These are phyloP conservation scores for Beta macrorhiza DNA, from an alignment of 179 eudicot genomes.

Conservation along the genomic window DNA sequence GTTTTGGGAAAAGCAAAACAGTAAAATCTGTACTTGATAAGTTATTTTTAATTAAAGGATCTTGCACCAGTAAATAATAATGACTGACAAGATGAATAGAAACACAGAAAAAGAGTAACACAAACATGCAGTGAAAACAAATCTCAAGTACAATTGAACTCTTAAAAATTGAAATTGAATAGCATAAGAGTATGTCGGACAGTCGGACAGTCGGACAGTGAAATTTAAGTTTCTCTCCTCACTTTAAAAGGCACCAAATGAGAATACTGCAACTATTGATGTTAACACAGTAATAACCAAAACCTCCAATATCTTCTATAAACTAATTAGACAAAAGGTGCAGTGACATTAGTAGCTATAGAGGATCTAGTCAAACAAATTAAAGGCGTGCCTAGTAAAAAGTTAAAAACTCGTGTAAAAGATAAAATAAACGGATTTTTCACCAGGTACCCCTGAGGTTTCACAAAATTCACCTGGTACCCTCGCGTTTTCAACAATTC, in stretches of 20 bases:
- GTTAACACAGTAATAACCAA: neutral
- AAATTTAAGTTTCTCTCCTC: neutral
- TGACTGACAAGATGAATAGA: constrained; percentile 8
- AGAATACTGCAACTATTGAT: constrained; percentile 15
- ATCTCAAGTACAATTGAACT: constrained; percentile 13
- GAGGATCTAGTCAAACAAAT: neutral
- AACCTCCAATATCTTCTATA: neutral
- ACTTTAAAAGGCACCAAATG: neutral
- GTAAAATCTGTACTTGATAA: neutral
- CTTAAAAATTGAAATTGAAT: constrained; percentile 21
- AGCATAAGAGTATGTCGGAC: neutral
- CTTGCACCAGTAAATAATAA: neutral
- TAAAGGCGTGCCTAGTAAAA: too few species aligned
- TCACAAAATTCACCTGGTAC: too few species aligned
- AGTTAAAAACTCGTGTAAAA: too few species aligned
- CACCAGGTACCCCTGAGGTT: too few species aligned
- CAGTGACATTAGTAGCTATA: neutral
- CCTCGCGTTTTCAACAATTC: too few species aligned
- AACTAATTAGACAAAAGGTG: neutral
- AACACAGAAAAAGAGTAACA: constrained; percentile 15
- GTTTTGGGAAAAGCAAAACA: too few species aligned
- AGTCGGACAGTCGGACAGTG: neutral
- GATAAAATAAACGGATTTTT: too few species aligned
- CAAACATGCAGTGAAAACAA: constrained; percentile 29
- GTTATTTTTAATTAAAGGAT: neutral